Conservation (phyloP, 345 rosid species). For the Pelargonium nanum region DNA sequence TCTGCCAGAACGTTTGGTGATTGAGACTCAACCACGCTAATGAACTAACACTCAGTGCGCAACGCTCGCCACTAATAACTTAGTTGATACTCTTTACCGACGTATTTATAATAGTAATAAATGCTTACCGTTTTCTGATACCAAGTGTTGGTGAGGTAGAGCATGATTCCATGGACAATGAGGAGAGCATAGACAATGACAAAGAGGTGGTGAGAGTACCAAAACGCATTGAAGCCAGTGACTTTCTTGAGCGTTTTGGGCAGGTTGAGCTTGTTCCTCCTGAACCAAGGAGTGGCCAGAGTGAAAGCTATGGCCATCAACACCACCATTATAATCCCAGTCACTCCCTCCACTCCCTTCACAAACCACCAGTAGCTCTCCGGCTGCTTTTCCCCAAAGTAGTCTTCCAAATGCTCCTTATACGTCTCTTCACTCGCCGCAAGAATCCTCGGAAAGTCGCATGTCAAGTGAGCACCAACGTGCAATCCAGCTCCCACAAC, state of each 20-base stretch:
- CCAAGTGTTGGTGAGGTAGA: conserved; percentile 66
- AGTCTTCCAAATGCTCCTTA: conserved; percentile 44
- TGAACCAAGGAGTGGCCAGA: conserved; percentile 80
- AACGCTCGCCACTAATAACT: too few species aligned
- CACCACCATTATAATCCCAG: conserved; percentile 67
- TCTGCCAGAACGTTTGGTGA: too few species aligned
- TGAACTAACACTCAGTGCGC: too few species aligned
- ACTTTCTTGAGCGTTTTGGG: conserved; percentile 61
- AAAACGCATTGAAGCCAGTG: conserved; percentile 84
- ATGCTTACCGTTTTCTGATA: conserved; percentile 65
- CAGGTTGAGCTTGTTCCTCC: conserved; percentile 61
- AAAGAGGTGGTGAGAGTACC: conserved; percentile 84
- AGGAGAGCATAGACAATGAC: conserved; percentile 72
- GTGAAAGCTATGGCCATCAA: conserved; percentile 75
- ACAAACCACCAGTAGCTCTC: conserved; percentile 64
- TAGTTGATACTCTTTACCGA: neutral
- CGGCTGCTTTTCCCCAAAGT: conserved; percentile 55
- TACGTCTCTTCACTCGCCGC: conserved; percentile 50
- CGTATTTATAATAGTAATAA: neutral
- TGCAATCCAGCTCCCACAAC: conserved; percentile 59
- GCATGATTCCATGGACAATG: conserved; percentile 60
- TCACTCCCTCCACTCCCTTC: conserved; percentile 67
- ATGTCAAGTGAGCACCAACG: conserved; percentile 55
- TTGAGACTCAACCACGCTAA: too few species aligned
- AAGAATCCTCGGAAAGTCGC: conserved; percentile 68